Percentiles rank a stretch among this genome's conserved stretches.
Conservation (phyloP, 23 red algal genomes). For the Cyanidium caldarium region DNA sequence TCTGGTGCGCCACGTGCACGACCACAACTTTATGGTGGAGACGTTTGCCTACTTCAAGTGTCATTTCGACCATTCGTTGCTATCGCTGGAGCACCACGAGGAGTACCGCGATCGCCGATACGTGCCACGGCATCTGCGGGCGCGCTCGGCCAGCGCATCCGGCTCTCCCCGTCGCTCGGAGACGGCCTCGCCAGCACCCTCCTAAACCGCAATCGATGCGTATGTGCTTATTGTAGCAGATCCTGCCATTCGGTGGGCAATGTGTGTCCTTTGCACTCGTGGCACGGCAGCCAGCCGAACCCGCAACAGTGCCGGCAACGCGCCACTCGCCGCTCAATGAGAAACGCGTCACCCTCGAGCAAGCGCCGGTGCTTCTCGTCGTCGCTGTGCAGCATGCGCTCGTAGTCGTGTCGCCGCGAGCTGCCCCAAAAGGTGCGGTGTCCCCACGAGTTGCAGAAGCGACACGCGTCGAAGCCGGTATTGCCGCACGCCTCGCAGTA, state of each 20-base stretch:
- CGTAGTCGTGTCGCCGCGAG: background rate
- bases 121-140: conserved; percentile 37
- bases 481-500: too few species aligned
- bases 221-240: too few species aligned
- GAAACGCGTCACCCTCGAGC: background rate
- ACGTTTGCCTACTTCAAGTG: conserved; percentile 66
- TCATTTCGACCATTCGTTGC: conserved; percentile 29
- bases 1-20: conserved; percentile 3
- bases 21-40: conserved; percentile 16
- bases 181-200: too few species aligned
- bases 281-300: background rate
- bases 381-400: background rate
- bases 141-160: background rate
- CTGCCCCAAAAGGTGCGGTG: background rate
- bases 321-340: background rate
- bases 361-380: background rate
- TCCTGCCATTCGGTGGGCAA: background rate
- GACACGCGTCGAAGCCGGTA: background rate
- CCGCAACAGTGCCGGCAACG: background rate
- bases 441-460: background rate
- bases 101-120: conserved; percentile 75
- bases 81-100: conserved; percentile 9
- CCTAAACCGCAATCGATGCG: too few species aligned
- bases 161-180: background rate
- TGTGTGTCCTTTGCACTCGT: background rate